Evolutionary conservation across 1,284 basidiomycete genomes (phyloP), one percentile per base, ranked within the genome.

Genomic region (Ustilago lituana): DNA sequence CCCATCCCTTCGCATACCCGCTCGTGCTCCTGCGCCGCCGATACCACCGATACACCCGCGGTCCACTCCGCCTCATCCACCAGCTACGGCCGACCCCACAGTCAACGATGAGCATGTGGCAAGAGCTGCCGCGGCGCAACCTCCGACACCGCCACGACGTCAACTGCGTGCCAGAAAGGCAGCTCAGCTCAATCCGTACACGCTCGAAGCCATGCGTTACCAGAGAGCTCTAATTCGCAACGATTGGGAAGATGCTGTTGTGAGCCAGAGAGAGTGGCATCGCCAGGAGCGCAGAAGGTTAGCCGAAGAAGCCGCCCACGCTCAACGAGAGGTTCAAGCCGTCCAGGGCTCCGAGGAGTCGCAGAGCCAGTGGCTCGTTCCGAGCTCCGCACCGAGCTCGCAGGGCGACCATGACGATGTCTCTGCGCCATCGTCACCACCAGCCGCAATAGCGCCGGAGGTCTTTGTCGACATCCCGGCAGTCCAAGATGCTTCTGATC

Each of bases 231-330:
- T 84, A 20, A 65, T 78, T n/a, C 65, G 64, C 22, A 83, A 83
- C 65, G 78, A 83, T 27, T 84, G 83, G 83, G 53, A 80, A 39
- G 83, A 83, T 48, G 83, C 83, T 9, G 77, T 84, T 11, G 82
- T 84, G 1, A 68, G 74, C 2, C 76, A 79, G 19, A 58, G 73
- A 12, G 73, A 77, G 31, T 73, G 68, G 71, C 64, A 64, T 52
- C 58, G 61, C 11, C 71, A 73, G 39, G 71, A 73, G 32, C 59
- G 56, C 40, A 61, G 33, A 32, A 33, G 71, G 15, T 31, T 73
- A 38, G 60, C 41, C 9, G 68, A 55, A 35, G 65, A 69, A 51
- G 72, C 53, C 9, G 57, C 56, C 2, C 49, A 38, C 6, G 70
- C 65, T 15, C 37, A 55, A 29, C 50, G 55, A 17, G 62, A 59